phyloP scores from a whole-genome alignment of 176 grass and related monocot genomes.

The Juncus effusus region DNA sequence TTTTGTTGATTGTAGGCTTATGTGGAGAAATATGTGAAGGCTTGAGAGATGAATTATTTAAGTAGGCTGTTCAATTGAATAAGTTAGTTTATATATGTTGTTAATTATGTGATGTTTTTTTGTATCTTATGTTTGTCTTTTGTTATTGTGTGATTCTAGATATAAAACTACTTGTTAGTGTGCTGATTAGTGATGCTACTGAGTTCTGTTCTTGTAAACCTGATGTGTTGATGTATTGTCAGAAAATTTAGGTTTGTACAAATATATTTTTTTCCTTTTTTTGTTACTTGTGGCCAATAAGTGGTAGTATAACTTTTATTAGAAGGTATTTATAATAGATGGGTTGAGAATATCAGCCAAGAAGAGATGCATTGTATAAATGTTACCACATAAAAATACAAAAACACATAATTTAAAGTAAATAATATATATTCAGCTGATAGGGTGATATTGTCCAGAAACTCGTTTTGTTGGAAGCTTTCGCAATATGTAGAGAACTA shows the following conservation, averaged over 20 bases:
- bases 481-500: slow-evolving; percentile 43
- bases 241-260: too few relatives aligned
- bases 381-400: not conserved
- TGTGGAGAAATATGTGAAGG: slow-evolving; percentile 61
- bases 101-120: too few relatives aligned
- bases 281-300: not conserved
- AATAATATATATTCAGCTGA: slow-evolving; percentile 7
- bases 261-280: slow-evolving; percentile 6
- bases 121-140: too few relatives aligned
- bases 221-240: too few relatives aligned
- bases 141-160: too few relatives aligned
- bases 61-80: slow-evolving; percentile 23
- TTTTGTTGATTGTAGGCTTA: slow-evolving; percentile 54
- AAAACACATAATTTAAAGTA: not conserved
- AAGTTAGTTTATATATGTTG: too few relatives aligned
- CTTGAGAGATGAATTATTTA: not conserved
- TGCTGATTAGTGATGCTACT: too few relatives aligned
- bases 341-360: not conserved
- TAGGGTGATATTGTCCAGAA: slow-evolving; percentile 39
- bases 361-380: slow-evolving; percentile 1
- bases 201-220: too few relatives aligned
- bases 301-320: not conserved
- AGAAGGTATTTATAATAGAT: not conserved
- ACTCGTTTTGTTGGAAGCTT: slow-evolving; percentile 40
- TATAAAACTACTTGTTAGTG: too few relatives aligned